Conservation (phyloP, 2,329 filamentous ascomycete genomes). For the Alternaria ethzedia region DNA sequence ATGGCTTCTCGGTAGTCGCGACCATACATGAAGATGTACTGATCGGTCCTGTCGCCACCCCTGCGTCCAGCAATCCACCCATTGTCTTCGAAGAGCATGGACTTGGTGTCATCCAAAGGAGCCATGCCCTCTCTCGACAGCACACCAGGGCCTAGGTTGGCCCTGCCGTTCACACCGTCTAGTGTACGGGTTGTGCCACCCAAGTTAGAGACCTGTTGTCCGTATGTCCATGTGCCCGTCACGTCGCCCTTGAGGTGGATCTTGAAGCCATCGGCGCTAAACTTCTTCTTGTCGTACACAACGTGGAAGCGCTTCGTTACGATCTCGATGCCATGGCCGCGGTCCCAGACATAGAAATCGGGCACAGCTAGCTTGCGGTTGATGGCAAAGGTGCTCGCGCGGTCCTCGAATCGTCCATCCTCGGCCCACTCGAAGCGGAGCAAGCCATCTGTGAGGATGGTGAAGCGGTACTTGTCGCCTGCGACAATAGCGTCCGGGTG, state of each 20-base stretch:
- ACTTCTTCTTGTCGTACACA: slow-evolving; percentile 64
- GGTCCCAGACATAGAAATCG: slow-evolving; percentile 57
- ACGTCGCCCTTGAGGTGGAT: slow-evolving; percentile 55
- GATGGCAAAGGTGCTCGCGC: slow-evolving; percentile 67
- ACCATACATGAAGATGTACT: slow-evolving; percentile 67
- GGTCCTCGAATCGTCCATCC: slow-evolving; percentile 67
- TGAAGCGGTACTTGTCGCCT: slow-evolving; percentile 64
- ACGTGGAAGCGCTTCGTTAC: slow-evolving; percentile 63
- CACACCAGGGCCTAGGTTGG: slow-evolving; percentile 59
- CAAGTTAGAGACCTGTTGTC: slow-evolving; percentile 51
- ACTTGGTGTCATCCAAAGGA: slow-evolving; percentile 60
- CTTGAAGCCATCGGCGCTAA: slow-evolving; percentile 59
- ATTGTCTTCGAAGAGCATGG: slow-evolving; percentile 63
- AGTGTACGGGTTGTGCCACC: slow-evolving; percentile 62
- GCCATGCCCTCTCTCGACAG: slow-evolving; percentile 60
- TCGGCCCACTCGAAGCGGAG: slow-evolving; percentile 68
- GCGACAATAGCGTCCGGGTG: slow-evolving; percentile 55
- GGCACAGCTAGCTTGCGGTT: slow-evolving; percentile 59
- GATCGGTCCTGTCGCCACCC: slow-evolving; percentile 59
- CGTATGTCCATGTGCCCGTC: slow-evolving; percentile 60
- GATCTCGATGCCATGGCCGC: slow-evolving; percentile 59
- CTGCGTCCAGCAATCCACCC: slow-evolving; percentile 60
- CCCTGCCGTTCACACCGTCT: slow-evolving; percentile 60
- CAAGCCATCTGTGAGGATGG: slow-evolving; percentile 62
- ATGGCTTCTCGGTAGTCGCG: slow-evolving; percentile 63